Base-by-base conservation (phyloP, 495 filamentous ascomycete genomes). In the Neurospora sublineolata region DNA sequence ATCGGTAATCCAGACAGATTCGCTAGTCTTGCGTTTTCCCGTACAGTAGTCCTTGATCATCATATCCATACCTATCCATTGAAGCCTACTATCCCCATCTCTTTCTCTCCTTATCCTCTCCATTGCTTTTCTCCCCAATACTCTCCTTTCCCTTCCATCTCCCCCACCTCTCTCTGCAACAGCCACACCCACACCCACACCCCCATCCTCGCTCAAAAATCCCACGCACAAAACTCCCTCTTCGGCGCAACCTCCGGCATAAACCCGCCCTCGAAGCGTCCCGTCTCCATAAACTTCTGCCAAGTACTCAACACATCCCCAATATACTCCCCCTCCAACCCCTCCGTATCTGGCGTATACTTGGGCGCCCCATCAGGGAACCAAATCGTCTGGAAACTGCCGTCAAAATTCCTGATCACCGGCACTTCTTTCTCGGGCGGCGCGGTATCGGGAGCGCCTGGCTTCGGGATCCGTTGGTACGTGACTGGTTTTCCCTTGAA, bases 201-300 rank as follows among this genome's bases (percentile, higher is more conserved):
- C 11, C 39, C 39, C 39, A 10, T 46, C 42, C n/a, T 44, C n/a
- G 2, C 39, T 81, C 78, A 92, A 77, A 92, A 90, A 76, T 92
- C 86, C 82, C 89, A 94, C n/a, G 81, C 76, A 75, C 90, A 87
- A 84, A 87, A 92, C 79, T 92, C 92, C 69, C 85, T 84, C 84
- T 87, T 89, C 3, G 93, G 93, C 39, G 93, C 89, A 23, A 92
- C 83, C 70, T 88, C 83, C 0, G 93, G 93, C 76, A 94, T 87
- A 1, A 87, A 70, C 2, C 86, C 86, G 52, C 87, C 87, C 68
- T 85, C 84, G 76, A 93, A 94, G 58, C 74, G 77, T 3, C 90
- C 92, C 68, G 86, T 87, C 68, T 88, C 80, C 44, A 83, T 76
- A 78, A 92, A 87, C 70, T 81, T 83, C 64, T 81, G 75, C 79